phyloP scores from a whole-genome alignment of 805 yeast species.

The Wickerhamomyces queroliae region DNA sequence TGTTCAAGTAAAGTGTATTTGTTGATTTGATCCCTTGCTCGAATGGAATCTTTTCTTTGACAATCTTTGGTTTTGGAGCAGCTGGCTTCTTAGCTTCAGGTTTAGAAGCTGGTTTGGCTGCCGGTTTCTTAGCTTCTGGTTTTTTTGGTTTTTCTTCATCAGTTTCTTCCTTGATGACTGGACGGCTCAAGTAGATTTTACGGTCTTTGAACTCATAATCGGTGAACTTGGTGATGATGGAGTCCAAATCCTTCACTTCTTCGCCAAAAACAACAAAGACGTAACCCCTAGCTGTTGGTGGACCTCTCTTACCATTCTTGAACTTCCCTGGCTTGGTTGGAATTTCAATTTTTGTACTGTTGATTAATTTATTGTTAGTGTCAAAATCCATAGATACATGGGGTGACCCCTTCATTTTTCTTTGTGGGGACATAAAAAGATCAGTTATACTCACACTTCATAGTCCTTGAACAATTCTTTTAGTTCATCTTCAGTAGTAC shows the following conservation, averaged over 20 bases:
- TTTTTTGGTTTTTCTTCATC: background rate
- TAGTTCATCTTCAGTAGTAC: conserved; percentile 49
- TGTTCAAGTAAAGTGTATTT: conserved; percentile 56
- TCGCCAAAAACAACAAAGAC: conserved; percentile 51
- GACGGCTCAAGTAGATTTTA: conserved; percentile 45
- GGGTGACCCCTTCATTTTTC: too few relatives aligned
- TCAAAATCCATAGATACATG: too few relatives aligned
- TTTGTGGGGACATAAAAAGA: too few relatives aligned
- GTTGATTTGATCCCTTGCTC: conserved; percentile 33
- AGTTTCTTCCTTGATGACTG: conserved; percentile 33
- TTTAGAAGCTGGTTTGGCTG: conserved; percentile 11
- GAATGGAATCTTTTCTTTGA: conserved; percentile 27
- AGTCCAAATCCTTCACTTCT: conserved; percentile 36
- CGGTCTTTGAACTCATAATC: conserved; percentile 40
- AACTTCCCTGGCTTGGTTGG: conserved; percentile 37
- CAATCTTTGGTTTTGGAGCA: conserved; percentile 7
- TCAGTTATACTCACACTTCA: conserved; percentile 26
- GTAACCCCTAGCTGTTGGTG: conserved; percentile 43
- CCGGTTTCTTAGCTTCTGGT: conserved; percentile 12
- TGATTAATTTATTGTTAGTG: conserved; percentile 12
- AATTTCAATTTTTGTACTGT: conserved; percentile 43
- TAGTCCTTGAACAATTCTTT: conserved; percentile 44
- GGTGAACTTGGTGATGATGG: conserved; percentile 35
- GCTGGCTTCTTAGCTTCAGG: conserved; percentile 8
- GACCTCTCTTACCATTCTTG: conserved; percentile 28